Evolutionary conservation across 108 stramenopile species (phyloP).

Genomic region (Pseudonitzschia delicatissima): DNA sequence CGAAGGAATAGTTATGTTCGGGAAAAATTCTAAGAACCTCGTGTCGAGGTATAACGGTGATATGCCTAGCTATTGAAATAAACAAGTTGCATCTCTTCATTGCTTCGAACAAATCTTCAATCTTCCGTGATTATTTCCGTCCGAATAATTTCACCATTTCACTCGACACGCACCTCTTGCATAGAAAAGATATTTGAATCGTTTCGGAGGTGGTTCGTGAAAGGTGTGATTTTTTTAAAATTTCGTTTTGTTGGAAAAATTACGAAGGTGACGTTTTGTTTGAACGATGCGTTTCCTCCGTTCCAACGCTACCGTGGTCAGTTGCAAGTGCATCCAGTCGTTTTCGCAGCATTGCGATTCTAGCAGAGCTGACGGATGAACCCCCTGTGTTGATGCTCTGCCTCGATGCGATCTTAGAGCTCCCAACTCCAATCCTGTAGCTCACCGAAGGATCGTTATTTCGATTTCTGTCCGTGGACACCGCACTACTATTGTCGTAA

Average conservation of each 20-base stretch:
- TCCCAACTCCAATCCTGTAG: not conserved
- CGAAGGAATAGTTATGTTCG: too few species aligned
- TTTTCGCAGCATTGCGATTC: slow-evolving; percentile 2
- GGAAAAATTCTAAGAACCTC: too few species aligned
- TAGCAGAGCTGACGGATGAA: not conserved
- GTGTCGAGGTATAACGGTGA: not conserved
- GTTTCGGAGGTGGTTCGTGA: not conserved
- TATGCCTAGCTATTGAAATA: not conserved
- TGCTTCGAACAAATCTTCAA: not conserved
- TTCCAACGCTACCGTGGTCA: not conserved
- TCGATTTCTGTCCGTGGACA: not conserved
- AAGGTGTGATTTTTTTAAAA: not conserved
- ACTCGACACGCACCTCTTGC: too few species aligned
- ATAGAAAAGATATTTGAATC: too few species aligned
- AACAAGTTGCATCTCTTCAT: not conserved
- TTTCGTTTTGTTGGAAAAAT: not conserved
- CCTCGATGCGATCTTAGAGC: not conserved
- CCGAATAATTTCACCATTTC: too few species aligned
- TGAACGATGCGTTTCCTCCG: not conserved
- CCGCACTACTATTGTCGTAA: not conserved
- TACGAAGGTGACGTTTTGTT: not conserved
- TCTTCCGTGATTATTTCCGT: too few species aligned
- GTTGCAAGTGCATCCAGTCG: slow-evolving; percentile 6
- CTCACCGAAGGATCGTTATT: not conserved
- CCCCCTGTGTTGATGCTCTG: not conserved